Conservation (phyloP, 2,329 filamentous ascomycete genomes). For the Neopestalotiopsis clavispora region DNA sequence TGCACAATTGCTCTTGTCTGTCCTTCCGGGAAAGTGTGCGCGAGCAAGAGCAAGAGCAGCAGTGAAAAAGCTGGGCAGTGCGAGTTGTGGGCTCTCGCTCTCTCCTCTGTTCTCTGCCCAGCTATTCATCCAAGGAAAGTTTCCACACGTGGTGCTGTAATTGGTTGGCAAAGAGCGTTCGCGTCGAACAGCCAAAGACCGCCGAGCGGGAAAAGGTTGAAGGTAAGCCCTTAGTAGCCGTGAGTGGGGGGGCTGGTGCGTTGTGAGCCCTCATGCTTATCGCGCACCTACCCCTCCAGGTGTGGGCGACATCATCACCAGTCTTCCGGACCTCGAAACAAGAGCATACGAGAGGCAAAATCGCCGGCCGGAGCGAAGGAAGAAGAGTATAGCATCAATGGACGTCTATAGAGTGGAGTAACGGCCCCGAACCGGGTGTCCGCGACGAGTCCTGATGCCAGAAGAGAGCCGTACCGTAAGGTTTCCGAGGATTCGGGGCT, state of each 20-base stretch:
- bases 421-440: slow-evolving; percentile 13
- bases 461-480: slow-evolving; percentile 11
- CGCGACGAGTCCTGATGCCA: slow-evolving; percentile 1
- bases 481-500: slow-evolving; percentile 16
- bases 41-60: neutral
- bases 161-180: slow-evolving; percentile 10
- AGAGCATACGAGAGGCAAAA: neutral
- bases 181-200: slow-evolving; percentile 5
- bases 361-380: neutral
- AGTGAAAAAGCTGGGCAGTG: too few relatives aligned
- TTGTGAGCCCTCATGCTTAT: neutral
- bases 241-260: slow-evolving; percentile 11
- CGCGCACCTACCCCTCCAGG: neutral
- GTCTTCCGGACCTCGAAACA: slow-evolving; percentile 2
- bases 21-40: neutral
- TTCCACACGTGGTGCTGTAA: slow-evolving; percentile 13
- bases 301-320: neutral
- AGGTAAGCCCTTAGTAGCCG: slow-evolving; percentile 15
- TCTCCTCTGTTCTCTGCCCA: neutral
- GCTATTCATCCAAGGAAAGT: neutral
- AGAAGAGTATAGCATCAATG: neutral
- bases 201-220: neutral
- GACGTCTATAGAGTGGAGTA: slow-evolving; percentile 17
- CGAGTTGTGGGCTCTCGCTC: too few relatives aligned
- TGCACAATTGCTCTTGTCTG: neutral